Evolutionary conservation across 228 moss, liverwort and hornwort species (phyloP).

Genomic region (Sphagnum fallax): DNA sequence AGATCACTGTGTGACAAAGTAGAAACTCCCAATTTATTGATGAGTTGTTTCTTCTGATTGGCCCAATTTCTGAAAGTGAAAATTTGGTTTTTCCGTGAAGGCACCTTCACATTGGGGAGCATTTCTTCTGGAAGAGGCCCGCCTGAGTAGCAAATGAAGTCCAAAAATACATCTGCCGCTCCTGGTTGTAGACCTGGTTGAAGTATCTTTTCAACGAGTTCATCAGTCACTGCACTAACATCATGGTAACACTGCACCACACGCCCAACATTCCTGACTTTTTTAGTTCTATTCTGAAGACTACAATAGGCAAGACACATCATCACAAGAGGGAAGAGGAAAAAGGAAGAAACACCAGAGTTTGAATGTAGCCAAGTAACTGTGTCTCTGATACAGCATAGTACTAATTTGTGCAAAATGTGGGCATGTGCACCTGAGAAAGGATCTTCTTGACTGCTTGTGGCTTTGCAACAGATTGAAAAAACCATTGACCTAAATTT

Average conservation of each 20-base stretch:
- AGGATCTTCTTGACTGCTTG: constrained; percentile 70
- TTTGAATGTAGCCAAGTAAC: too few species aligned
- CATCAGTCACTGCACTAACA: constrained; percentile 67
- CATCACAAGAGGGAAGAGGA: too few species aligned
- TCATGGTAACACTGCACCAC: constrained; percentile 76
- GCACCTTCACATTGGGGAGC: constrained; percentile 63
- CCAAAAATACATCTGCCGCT: constrained; percentile 80
- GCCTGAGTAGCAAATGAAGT: constrained; percentile 84
- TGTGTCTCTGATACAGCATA: too few species aligned
- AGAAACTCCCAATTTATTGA: too few species aligned
- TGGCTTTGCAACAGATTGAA: constrained; percentile 67
- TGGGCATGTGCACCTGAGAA: constrained; percentile 32
- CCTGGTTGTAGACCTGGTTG: constrained; percentile 78
- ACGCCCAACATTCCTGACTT: neutral
- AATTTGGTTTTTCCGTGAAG: too few species aligned
- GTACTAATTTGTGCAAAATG: too few species aligned
- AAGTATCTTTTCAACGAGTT: constrained; percentile 76
- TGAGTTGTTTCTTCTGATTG: neutral
- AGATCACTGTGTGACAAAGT: neutral
- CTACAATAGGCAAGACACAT: neutral
- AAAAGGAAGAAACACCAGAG: too few species aligned
- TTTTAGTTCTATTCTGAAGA: neutral
- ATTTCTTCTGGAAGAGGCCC: constrained; percentile 88
- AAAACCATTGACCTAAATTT: constrained; percentile 61
- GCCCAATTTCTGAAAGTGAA: neutral